These are phyloP conservation scores for Cinchona pubescens DNA, from an alignment of 257 asterid genomes.

Conservation along the genomic window DNA sequence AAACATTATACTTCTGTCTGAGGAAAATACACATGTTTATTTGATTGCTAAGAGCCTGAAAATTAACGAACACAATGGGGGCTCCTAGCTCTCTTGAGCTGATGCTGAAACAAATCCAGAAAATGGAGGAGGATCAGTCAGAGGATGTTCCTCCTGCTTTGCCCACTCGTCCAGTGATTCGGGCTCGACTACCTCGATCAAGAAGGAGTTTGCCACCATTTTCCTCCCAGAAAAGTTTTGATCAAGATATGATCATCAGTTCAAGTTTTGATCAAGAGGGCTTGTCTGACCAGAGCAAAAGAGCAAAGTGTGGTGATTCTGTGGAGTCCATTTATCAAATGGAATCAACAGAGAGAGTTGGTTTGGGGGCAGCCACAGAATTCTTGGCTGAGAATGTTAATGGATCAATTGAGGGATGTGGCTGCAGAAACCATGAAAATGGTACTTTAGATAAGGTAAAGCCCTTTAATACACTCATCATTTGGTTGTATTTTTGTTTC, in stretches of 20 bases:
- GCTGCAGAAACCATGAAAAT: not conserved
- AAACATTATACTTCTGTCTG: not conserved
- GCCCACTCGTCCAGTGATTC: constrained; percentile 61
- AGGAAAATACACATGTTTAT: not conserved
- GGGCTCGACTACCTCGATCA: constrained; percentile 60
- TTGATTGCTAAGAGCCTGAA: not conserved
- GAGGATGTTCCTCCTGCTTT: constrained; percentile 49
- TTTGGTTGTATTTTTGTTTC: not conserved
- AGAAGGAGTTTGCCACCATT: constrained; percentile 36
- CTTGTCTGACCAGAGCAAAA: constrained; percentile 5
- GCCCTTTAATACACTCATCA: not conserved
- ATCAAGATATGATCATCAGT: not conserved
- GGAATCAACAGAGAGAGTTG: constrained; percentile 9
- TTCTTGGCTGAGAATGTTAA: not conserved
- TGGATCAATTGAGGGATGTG: constrained; percentile 3
- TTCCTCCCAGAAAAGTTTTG: constrained; percentile 11
- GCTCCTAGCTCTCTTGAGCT: constrained; percentile 68
- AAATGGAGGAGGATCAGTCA: constrained; percentile 46
- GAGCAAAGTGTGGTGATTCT: not conserved
- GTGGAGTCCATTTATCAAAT: constrained; percentile 2
- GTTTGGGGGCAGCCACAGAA: not conserved
- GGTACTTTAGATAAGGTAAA: constrained; percentile 12
- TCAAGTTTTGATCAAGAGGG: constrained; percentile 2
- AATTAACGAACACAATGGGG: constrained; percentile 31
- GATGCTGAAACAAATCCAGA: constrained; percentile 62